phyloP scores from a whole-genome alignment of 2,329 filamentous ascomycete species.

The Penicillium janthinellum region DNA sequence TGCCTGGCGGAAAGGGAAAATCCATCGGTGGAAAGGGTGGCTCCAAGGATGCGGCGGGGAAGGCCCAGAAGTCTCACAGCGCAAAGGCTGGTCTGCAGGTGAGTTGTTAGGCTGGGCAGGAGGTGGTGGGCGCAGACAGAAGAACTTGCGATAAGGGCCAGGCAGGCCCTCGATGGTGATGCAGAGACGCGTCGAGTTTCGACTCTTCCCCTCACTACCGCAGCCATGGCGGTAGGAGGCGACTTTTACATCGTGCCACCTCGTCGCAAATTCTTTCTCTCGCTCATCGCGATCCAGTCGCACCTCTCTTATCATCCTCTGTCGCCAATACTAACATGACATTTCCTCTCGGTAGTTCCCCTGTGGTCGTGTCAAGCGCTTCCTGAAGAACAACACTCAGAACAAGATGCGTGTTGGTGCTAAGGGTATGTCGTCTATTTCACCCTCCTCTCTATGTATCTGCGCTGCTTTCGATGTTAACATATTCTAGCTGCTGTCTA shows the following conservation, averaged over 20 bases:
- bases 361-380: constrained; percentile 99
- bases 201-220: constrained; percentile 14
- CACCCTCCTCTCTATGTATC: constrained; percentile 4
- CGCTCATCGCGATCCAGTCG: background rate
- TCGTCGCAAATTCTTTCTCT: constrained; percentile 15
- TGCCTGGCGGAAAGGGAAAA: constrained; percentile 93
- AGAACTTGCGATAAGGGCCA: constrained; percentile 9
- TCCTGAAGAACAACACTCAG: constrained; percentile 98
- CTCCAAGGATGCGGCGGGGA: constrained; percentile 79
- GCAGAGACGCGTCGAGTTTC: constrained; percentile 24
- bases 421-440: constrained; percentile 59
- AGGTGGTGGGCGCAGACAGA: background rate
- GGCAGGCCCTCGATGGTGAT: constrained; percentile 13
- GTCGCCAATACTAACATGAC: constrained; percentile 25
- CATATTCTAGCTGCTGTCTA: constrained; percentile 76
- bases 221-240: constrained; percentile 2
- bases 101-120: constrained; percentile 44
- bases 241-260: constrained; percentile 3
- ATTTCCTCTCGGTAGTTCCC: constrained; percentile 69
- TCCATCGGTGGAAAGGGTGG: constrained; percentile 87
- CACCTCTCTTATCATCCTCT: background rate
- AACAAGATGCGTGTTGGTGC: constrained; percentile 99
- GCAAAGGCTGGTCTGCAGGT: constrained; percentile 95
- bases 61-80: constrained; percentile 91
- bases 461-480: constrained; percentile 20